A percentile compares a stretch with the other conserved stretches of the same genome.
Conservation (phyloP, 805 yeast species). For the Ogataea allantospora region DNA sequence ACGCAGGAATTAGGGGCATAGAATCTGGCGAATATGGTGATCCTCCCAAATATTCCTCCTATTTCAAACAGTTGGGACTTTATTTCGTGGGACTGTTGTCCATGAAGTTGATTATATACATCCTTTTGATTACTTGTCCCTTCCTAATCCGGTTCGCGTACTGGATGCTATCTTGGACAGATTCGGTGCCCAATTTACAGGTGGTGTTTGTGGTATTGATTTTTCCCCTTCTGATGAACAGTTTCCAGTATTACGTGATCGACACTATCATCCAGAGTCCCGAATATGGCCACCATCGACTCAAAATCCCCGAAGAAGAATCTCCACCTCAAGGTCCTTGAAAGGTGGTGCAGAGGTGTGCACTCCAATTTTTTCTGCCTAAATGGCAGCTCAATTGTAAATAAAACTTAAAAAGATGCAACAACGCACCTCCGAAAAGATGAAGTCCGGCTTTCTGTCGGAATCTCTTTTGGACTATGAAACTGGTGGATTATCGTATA, state of each 20-base stretch:
- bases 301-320: conserved; percentile 11
- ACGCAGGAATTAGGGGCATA: conserved; percentile 44
- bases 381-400: conserved; percentile 4
- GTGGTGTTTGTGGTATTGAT: conserved; percentile 84
- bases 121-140: conserved; percentile 61
- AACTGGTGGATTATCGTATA: neutral
- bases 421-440: conserved; percentile 2
- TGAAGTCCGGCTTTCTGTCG: neutral
- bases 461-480: conserved; percentile 1
- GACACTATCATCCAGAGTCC: conserved; percentile 72
- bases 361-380: neutral
- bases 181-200: conserved; percentile 75
- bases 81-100: conserved; percentile 62
- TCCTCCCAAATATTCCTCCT: conserved; percentile 63
- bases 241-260: conserved; percentile 68
- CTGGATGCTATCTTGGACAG: conserved; percentile 79
- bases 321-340: neutral
- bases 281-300: conserved; percentile 26
- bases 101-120: conserved; percentile 55
- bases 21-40: conserved; percentile 63
- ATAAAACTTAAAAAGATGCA: conserved; percentile 1
- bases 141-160: conserved; percentile 68
- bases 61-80: conserved; percentile 65
- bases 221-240: conserved; percentile 71
- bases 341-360: conserved; percentile 6